Conservation (phyloP, 495 filamentous ascomycete species). For the Tuber magnatum region DNA sequence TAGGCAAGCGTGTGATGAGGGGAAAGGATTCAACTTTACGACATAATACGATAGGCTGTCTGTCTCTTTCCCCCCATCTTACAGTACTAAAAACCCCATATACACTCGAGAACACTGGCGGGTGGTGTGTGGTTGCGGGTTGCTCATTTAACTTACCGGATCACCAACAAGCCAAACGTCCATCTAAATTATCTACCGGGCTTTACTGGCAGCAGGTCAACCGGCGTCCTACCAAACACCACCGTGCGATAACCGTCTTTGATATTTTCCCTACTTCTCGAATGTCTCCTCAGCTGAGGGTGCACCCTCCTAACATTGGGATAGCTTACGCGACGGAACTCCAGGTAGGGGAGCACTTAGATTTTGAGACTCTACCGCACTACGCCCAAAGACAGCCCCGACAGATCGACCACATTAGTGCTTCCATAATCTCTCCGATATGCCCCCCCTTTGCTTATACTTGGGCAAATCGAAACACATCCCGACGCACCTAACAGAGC, state of each 20-base stretch:
- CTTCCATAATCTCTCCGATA: too few relatives aligned
- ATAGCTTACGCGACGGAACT: background rate
- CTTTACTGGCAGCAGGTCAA: background rate
- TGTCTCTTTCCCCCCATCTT: background rate
- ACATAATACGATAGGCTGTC: background rate
- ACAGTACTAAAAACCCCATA: background rate
- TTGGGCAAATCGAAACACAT: background rate
- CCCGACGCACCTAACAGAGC: background rate
- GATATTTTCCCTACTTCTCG: background rate
- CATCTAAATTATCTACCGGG: background rate
- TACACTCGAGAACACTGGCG: background rate
- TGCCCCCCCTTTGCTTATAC: background rate
- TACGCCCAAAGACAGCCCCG: background rate
- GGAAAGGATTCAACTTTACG: background rate
- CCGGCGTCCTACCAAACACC: background rate
- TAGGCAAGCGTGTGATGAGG: too few relatives aligned
- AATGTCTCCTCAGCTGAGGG: background rate
- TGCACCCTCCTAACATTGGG: background rate
- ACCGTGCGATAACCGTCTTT: background rate
- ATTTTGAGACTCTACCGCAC: background rate
- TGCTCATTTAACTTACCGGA: background rate
- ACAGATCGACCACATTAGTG: too few relatives aligned
- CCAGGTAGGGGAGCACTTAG: background rate
- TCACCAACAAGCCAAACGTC: background rate
- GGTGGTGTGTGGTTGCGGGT: background rate